Percentiles rank a stretch among this genome's conserved stretches.
Evolutionary conservation across 805 yeast species (phyloP).

Genomic region (Cyberlindnera maclurae): DNA sequence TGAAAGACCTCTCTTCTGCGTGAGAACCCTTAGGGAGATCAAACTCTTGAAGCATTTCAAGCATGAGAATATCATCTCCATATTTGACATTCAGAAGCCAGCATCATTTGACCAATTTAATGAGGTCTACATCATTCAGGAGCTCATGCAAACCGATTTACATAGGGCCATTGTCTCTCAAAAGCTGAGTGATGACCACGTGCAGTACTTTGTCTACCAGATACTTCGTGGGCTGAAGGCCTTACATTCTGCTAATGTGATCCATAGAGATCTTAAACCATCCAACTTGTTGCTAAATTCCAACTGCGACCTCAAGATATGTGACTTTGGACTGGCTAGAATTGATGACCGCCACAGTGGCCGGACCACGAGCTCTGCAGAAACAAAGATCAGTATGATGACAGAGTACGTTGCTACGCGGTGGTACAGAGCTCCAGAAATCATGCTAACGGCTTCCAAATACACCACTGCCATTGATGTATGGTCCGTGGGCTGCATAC

Average conservation of each 20-base stretch:
- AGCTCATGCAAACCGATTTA: constrained; percentile 81
- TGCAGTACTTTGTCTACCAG: constrained; percentile 90
- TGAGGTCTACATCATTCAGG: constrained; percentile 86
- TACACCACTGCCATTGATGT: constrained; percentile 93
- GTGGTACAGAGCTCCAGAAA: constrained; percentile 97
- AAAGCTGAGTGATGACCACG: constrained; percentile 81
- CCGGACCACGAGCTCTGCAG: constrained; percentile 44
- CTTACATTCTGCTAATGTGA: constrained; percentile 87
- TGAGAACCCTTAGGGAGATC: constrained; percentile 83
- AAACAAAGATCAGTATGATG: constrained; percentile 68
- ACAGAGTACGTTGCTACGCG: constrained; percentile 97
- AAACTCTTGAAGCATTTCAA: constrained; percentile 83
- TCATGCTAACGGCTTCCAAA: constrained; percentile 89
- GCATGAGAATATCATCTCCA: constrained; percentile 88
- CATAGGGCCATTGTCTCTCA: constrained; percentile 80
- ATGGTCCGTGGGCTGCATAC: constrained; percentile 95
- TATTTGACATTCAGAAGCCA: constrained; percentile 86
- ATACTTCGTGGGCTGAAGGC: constrained; percentile 85
- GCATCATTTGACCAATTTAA: constrained; percentile 64
- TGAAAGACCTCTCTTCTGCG: constrained; percentile 79
- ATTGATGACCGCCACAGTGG: constrained; percentile 24
- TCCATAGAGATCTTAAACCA: constrained; percentile 91
- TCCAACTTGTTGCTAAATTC: constrained; percentile 79
- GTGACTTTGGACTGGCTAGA: constrained; percentile 89
- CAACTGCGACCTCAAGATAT: constrained; percentile 87